Base-by-base conservation (phyloP, 805 yeast species). In the Wickerhamomyces canadensis region DNA sequence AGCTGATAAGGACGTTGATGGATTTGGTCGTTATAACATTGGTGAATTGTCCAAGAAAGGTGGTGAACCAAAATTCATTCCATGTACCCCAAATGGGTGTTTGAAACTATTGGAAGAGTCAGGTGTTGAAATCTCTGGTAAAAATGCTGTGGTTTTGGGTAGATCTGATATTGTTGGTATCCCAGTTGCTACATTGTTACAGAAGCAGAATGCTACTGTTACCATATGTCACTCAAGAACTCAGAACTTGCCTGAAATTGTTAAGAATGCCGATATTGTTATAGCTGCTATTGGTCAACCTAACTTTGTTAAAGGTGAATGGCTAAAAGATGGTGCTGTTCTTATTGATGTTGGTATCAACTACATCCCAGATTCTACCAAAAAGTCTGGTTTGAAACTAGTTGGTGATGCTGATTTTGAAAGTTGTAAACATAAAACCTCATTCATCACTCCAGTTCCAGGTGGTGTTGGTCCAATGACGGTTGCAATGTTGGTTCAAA, bases 381-480 rank as follows among this genome's bases (percentile, higher is more conserved):
- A 72, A 60, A 83, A 83, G 56, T 68, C 80, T 4, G 93, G 93
- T 33, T 68, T 71, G 48, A 74, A 76, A 57, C 68, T 83, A 61
- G 88, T 81, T 37, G 94, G 94, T 42, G 94, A 84, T 55, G 86
- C 78, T 40, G 86, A 82, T 40, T 82, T 69, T 47, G 77, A 70
- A 33, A 62, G 71, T 26, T 77, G 80, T 38, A 62, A 65, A 36
- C 61, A 65, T 27, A 73, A 68, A 45, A 80, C 88, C 5, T 68
- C 80, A 7, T 69, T 71, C 50, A 68, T 84, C 45, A 84, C 94
- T n/a, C 94, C 94, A 9, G 94, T 84, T 41, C 94, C 94, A 36
- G 94, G 94, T 58, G 94, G 94, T 48, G 94, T 84, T 46, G 94
- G 94, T 36, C 94, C 94, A 55, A 84, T 84, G 94, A 84, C 94